Evolutionary conservation across 2,329 filamentous ascomycete genomes (phyloP).

Genomic region (Trichoderma brevicompactum): DNA sequence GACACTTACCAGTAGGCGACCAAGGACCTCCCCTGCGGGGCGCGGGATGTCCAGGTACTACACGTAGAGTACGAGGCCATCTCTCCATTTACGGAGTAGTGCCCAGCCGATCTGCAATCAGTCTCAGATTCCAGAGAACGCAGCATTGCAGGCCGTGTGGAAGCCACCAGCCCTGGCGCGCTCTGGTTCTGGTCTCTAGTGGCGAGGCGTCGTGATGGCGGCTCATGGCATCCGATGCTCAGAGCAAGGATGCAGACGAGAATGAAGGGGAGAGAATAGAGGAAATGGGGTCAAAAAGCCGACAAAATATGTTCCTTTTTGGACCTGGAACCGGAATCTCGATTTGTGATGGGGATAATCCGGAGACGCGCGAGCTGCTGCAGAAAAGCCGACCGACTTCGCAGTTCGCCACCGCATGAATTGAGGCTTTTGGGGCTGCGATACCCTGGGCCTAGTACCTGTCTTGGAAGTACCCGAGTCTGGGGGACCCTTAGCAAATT

Average conservation of each 20-base stretch:
- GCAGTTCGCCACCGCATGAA: constrained; percentile 23
- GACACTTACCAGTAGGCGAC: neutral
- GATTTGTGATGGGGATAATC: constrained; percentile 19
- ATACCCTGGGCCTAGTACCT: constrained; percentile 12
- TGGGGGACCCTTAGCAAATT: constrained; percentile 4
- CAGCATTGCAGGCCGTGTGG: constrained; percentile 16
- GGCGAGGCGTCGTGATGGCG: neutral
- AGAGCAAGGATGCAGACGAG: neutral
- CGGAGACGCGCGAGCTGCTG: neutral
- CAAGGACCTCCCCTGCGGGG: constrained; percentile 15
- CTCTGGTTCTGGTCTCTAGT: neutral
- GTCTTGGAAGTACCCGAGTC: constrained; percentile 7
- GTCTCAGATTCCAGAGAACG: constrained; percentile 41
- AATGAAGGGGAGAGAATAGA: neutral
- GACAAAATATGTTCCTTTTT: neutral
- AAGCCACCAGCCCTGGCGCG: constrained; percentile 11
- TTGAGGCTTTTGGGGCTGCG: constrained; percentile 26
- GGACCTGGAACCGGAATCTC: constrained; percentile 19
- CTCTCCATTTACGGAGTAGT: constrained; percentile 36
- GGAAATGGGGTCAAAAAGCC: neutral
- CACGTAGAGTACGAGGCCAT: constrained; percentile 14
- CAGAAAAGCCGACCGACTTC: constrained; percentile 7
- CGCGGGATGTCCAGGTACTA: constrained; percentile 29
- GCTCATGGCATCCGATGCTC: neutral
- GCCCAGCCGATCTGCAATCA: constrained; percentile 42